Evolutionary conservation across 1,284 basidiomycete species (phyloP).

Genomic region (Puccinia brachypodii): DNA sequence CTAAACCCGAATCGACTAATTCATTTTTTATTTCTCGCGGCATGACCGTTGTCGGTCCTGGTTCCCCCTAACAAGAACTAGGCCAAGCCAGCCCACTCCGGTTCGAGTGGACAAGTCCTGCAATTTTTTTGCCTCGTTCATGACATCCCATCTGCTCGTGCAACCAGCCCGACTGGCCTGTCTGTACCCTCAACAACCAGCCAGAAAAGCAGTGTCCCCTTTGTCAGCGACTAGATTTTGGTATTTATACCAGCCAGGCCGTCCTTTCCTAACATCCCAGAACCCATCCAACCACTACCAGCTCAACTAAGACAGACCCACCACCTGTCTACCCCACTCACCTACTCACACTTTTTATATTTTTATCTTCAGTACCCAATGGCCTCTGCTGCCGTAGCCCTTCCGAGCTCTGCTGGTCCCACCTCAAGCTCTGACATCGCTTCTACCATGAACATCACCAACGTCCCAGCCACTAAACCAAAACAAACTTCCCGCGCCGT

Average conservation of each 20-base stretch:
- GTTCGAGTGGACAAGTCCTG: neutral
- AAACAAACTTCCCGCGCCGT: conserved; percentile 28
- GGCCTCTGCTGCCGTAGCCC: conserved; percentile 34
- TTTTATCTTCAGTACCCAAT: neutral
- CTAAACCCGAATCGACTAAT: too few species aligned
- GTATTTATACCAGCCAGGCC: neutral
- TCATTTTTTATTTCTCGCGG: too few species aligned
- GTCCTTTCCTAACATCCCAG: neutral
- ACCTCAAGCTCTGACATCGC: neutral
- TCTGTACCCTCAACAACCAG: neutral
- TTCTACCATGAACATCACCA: conserved; percentile 6
- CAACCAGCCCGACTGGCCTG: neutral
- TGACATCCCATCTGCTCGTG: neutral
- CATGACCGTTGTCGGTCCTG: too few species aligned
- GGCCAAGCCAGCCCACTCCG: neutral
- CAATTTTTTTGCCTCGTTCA: neutral
- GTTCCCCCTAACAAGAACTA: too few species aligned
- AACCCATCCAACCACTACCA: neutral
- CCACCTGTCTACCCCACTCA: too few species aligned
- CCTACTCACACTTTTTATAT: neutral
- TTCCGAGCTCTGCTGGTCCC: conserved; percentile 3
- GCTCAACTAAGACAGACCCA: neutral
- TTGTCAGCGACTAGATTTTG: neutral
- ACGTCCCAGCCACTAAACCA: neutral
- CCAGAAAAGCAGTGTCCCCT: neutral